Percentiles rank a stretch among this genome's conserved stretches.
phyloP scores from a whole-genome alignment of 352 stramenopile genomes.

The Phytophthora litchii region DNA sequence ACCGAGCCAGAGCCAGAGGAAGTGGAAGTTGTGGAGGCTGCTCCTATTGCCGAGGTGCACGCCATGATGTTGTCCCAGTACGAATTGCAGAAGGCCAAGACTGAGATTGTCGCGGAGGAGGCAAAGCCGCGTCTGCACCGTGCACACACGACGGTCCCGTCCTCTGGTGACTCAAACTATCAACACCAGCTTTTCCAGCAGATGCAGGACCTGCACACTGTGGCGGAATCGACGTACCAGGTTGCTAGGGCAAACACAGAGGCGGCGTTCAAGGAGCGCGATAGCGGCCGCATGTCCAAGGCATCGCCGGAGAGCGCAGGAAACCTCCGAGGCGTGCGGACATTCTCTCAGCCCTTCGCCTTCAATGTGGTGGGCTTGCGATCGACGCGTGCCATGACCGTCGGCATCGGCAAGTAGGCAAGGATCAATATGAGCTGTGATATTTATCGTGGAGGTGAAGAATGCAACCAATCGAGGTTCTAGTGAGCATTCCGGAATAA shows the following conservation, averaged over 20 bases:
- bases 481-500: conserved; percentile 23
- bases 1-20: conserved; percentile 13
- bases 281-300: conserved; percentile 41
- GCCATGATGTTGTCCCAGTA: conserved; percentile 30
- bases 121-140: conserved; percentile 19
- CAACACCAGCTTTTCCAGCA: conserved; percentile 75
- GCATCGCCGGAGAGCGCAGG: conserved; percentile 13
- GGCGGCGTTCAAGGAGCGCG: conserved; percentile 45
- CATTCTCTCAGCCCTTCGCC: conserved; percentile 46
- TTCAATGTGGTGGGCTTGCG: conserved; percentile 51
- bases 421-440: conserved; percentile 25
- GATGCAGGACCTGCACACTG: conserved; percentile 73
- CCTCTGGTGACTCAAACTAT: conserved; percentile 33
- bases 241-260: conserved; percentile 63
- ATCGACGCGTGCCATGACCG: conserved; percentile 45
- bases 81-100: conserved; percentile 19
- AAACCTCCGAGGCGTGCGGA: conserved; percentile 31
- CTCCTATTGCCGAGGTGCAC: conserved; percentile 29
- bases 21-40: conserved; percentile 35
- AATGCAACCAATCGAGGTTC: conserved; percentile 9
- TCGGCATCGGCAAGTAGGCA: conserved; percentile 32
- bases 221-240: conserved; percentile 71
- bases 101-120: conserved; percentile 6
- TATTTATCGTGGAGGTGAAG: conserved; percentile 40
- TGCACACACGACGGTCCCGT: conserved; percentile 37